phyloP scores from a whole-genome alignment of 2,329 filamentous ascomycete genomes.

The Aspergillus intermedius region DNA sequence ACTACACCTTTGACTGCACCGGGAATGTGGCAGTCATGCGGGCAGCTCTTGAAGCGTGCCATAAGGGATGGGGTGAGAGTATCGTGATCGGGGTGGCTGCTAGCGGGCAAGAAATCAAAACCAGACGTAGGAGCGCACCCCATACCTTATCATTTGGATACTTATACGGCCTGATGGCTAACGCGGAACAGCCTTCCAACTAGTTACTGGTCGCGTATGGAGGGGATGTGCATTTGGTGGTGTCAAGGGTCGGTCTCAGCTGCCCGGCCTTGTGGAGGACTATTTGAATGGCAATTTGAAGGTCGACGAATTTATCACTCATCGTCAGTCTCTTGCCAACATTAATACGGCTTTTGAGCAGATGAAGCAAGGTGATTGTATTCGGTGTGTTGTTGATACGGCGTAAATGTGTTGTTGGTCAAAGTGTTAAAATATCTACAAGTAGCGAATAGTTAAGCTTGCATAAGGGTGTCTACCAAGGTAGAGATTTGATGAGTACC shows the following conservation, averaged over 20 bases:
- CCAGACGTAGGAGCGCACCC: conserved; percentile 63
- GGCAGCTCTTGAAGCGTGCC: conserved; percentile 90
- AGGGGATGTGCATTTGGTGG: conserved; percentile 96
- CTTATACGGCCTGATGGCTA: neutral
- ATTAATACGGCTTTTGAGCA: conserved; percentile 88
- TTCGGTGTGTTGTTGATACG: conserved; percentile 82
- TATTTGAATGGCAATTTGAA: conserved; percentile 87
- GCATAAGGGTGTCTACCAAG: too few species aligned
- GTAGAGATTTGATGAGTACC: too few species aligned
- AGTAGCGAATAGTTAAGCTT: too few species aligned
- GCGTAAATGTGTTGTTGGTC: conserved; percentile 1
- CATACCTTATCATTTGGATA: neutral
- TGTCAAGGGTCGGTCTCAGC: conserved; percentile 92
- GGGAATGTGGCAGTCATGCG: conserved; percentile 96
- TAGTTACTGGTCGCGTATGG: conserved; percentile 96
- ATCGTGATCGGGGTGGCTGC: conserved; percentile 97
- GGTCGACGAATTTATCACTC: conserved; percentile 99
- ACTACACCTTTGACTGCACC: conserved; percentile 99
- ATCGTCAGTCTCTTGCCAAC: conserved; percentile 71
- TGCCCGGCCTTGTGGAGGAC: conserved; percentile 78
- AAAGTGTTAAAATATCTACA: too few species aligned
- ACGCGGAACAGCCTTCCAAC: conserved; percentile 71
- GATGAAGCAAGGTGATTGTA: conserved; percentile 96
- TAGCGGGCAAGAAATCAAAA: conserved; percentile 90
- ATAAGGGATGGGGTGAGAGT: conserved; percentile 98